Percentiles rank a stretch among this genome's conserved stretches.
phyloP scores from a whole-genome alignment of 73 alveolate species.

The Stentor coeruleus region DNA sequence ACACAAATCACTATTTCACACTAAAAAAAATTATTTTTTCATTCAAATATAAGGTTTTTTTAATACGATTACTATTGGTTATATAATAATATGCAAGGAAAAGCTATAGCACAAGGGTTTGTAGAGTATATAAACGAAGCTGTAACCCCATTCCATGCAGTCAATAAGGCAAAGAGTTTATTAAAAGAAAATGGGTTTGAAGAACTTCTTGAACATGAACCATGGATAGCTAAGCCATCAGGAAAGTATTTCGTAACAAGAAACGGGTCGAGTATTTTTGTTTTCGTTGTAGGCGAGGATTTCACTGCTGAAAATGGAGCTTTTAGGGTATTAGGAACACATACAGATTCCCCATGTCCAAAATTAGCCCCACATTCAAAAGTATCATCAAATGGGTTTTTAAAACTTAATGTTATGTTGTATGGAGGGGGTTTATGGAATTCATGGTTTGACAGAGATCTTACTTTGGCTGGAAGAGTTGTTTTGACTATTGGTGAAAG shows the following conservation, averaged over 20 bases:
- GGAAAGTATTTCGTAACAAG: constrained; percentile 56
- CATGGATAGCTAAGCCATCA: constrained; percentile 32
- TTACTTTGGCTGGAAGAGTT: constrained; percentile 70
- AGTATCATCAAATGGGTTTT: constrained; percentile 46
- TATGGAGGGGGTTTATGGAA: constrained; percentile 79
- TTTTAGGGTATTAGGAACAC: constrained; percentile 62
- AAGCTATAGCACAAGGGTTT: no score
- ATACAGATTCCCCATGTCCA: constrained; percentile 63
- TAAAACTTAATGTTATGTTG: constrained; percentile 53
- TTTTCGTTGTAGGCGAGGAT: constrained; percentile 57
- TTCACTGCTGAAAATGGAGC: constrained; percentile 39
- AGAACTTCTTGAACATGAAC: constrained; percentile 47
- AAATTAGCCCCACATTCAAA: constrained; percentile 57
- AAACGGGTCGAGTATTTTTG: constrained; percentile 53
- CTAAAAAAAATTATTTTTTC: background rate
- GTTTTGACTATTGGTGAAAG: constrained; percentile 42
- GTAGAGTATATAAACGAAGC: constrained; percentile 5
- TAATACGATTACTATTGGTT: no score
- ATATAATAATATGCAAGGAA: no score
- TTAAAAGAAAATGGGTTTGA: constrained; percentile 43
- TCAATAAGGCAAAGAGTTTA: background rate
- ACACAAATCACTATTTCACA: background rate
- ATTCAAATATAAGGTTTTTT: no score
- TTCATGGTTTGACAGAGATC: constrained; percentile 73
- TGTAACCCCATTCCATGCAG: constrained; percentile 25